Percentiles rank a stretch among this genome's conserved stretches.
Conservation (phyloP, 2,329 filamentous ascomycete genomes). For the Aspergillus vadensis region DNA sequence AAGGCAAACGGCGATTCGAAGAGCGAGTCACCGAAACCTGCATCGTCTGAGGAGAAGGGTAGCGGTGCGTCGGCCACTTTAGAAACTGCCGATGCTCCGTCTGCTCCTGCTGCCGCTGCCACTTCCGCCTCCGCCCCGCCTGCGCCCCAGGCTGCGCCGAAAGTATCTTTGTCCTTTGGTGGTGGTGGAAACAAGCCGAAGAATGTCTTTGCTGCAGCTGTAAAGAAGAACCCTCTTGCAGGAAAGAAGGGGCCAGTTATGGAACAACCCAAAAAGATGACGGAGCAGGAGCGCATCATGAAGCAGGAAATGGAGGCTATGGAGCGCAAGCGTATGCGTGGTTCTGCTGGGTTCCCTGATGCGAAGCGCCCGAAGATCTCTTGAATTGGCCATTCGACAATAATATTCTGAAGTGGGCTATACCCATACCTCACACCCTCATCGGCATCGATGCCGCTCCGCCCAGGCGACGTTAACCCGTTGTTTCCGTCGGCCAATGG, state of each 20-base stretch:
- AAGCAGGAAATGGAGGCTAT: slow-evolving; percentile 67
- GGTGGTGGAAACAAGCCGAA: slow-evolving; percentile 55
- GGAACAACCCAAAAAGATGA: slow-evolving; percentile 77
- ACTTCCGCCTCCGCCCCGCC: slow-evolving; percentile 16
- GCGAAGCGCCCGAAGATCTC: slow-evolving; percentile 40
- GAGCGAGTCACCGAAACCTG: slow-evolving; percentile 21
- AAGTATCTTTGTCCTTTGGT: slow-evolving; percentile 67
- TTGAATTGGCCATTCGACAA: slow-evolving; percentile 11
- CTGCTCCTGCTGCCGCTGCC: slow-evolving; percentile 18
- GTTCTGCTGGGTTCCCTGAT: slow-evolving; percentile 32
- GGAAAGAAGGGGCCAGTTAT: slow-evolving; percentile 63
- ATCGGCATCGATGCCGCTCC: neutral
- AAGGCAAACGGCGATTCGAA: slow-evolving; percentile 31
- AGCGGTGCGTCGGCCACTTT: slow-evolving; percentile 13
- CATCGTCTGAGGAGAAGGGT: slow-evolving; percentile 29
- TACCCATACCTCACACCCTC: neutral
- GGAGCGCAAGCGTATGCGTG: slow-evolving; percentile 63
- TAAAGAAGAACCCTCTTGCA: slow-evolving; percentile 70
- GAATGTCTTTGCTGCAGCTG: slow-evolving; percentile 64
- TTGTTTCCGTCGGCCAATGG: neutral
- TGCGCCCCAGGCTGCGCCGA: slow-evolving; percentile 26
- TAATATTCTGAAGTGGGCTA: neutral
- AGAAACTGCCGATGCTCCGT: slow-evolving; percentile 20
- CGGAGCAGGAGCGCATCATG: slow-evolving; percentile 86
- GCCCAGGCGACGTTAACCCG: neutral